Conservation (phyloP, 1,139 yeast genomes). For the Hyphopichia buzzinii region DNA sequence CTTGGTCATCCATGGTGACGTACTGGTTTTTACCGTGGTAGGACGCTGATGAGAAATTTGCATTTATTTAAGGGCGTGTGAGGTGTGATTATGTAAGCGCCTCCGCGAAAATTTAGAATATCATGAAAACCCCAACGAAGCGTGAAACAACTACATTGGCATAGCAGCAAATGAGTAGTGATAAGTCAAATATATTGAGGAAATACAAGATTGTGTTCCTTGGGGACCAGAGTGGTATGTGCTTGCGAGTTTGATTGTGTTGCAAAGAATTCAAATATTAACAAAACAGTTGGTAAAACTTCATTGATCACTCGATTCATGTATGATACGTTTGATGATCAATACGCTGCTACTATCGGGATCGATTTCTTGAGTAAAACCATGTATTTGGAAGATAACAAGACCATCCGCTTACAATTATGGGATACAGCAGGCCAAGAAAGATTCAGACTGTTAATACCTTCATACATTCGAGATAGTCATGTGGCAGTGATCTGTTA, state of each 20-base stretch:
- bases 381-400: slow-evolving; percentile 58
- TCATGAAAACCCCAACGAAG: neutral
- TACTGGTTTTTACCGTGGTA: too few relatives aligned
- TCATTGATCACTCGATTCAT: slow-evolving; percentile 92
- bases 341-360: slow-evolving; percentile 93
- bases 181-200: slow-evolving; percentile 38
- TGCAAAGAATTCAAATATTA: neutral
- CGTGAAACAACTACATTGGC: neutral
- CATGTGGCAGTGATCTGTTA: slow-evolving; percentile 95
- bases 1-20: slow-evolving; percentile 64
- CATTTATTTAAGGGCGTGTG: too few relatives aligned
- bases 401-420: slow-evolving; percentile 49
- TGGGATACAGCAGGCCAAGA: slow-evolving; percentile 71
- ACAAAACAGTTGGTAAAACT: slow-evolving; percentile 74
- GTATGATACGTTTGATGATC: slow-evolving; percentile 98
- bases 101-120: too few relatives aligned
- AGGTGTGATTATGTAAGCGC: too few relatives aligned
- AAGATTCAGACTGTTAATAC: slow-evolving; percentile 57
- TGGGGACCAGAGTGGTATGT: slow-evolving; percentile 89
- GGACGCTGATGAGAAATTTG: too few relatives aligned
- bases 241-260: neutral
- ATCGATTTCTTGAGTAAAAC: slow-evolving; percentile 89
- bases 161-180: slow-evolving; percentile 5
- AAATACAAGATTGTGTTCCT: slow-evolving; percentile 89
- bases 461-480: slow-evolving; percentile 93